A percentile compares a stretch with the other conserved stretches of the same genome.
Conservation (phyloP, 2,329 filamentous ascomycete species). For the Didymella arachidicola region DNA sequence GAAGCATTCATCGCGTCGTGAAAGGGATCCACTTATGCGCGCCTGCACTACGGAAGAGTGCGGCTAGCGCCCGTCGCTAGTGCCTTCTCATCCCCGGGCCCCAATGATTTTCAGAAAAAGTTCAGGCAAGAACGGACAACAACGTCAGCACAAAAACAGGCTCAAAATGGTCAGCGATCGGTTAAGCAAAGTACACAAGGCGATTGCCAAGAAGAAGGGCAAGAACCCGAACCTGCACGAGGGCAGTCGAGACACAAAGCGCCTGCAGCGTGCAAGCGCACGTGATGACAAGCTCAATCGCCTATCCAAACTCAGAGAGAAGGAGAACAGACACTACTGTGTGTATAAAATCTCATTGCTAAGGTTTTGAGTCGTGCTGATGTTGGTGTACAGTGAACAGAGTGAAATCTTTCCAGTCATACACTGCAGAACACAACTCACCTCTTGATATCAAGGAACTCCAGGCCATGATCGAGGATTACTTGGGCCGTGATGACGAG, state of each 20-base stretch:
- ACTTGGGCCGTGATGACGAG: conserved; percentile 70
- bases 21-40: conserved; percentile 26
- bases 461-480: conserved; percentile 59
- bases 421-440: conserved; percentile 61
- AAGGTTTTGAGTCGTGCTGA: not conserved
- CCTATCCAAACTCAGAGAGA: conserved; percentile 72
- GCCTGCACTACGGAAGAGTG: conserved; percentile 26
- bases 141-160: conserved; percentile 19
- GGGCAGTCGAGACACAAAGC: conserved; percentile 84
- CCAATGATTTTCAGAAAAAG: conserved; percentile 37
- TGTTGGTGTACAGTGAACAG: conserved; percentile 64
- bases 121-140: conserved; percentile 25
- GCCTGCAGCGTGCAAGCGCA: conserved; percentile 78
- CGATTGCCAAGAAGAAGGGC: conserved; percentile 86
- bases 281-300: conserved; percentile 84
- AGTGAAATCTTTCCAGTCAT: conserved; percentile 75
- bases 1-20: conserved; percentile 32
- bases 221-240: conserved; percentile 80
- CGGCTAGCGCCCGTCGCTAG: conserved; percentile 23
- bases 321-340: conserved; percentile 78
- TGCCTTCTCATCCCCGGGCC: conserved; percentile 25
- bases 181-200: conserved; percentile 84
- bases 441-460: conserved; percentile 62
- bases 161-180: conserved; percentile 60
- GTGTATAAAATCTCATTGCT: conserved; percentile 36